Base-by-base conservation (phyloP, 305 asterid genomes). In the Coffea humblotiana region DNA sequence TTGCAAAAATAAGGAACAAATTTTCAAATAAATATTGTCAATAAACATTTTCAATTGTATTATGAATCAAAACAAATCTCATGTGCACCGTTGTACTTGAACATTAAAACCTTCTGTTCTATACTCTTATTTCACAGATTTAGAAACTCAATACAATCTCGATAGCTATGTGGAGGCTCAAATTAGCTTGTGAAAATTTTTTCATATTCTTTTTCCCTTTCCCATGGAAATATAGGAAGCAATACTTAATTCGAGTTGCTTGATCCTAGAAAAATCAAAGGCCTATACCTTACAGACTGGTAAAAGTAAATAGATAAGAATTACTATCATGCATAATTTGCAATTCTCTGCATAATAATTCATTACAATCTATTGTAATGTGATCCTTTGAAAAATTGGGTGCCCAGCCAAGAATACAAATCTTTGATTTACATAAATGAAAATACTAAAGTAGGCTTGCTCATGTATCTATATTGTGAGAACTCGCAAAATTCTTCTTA, bases 391-490 rank as follows among this genome's bases (percentile, higher is more conserved):
- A 74, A 82, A 88, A 89, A 83, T 83, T 86, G 56, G 85, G 94
- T 95, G 88, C 93, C 93, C 72, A 64, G 74, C 79, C 54, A 88
- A 87, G 82, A 87, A 90, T 85, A 84, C 83, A 88, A 47, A 74
- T 82, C 69, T 75, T 84, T 85, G 82, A 88, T 90, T 84, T 92
- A 94, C 93, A 87, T 83, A 84, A 87, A 84, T 87, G 84, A 86
- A 86, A 27, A 40, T 27, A 4, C 32, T 75, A 43, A n/a, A 25
- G 56, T 8, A 69, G 45, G 69, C 49, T 54, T 81, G 48, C 72
- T 92, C 87, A 93, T 86, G 89, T 85, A 82, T 92, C 90, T 80
- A 92, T 83, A 82, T n/a, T n/a, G n/a, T n/a, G n/a, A n/a, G n/a
- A n/a, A n/a, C n/a, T n/a, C n/a, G n/a, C n/a, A n/a, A n/a, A n/a